Evolutionary conservation across 139 green algal genomes (phyloP).

Genomic region (Micractinium conductrix): DNA sequence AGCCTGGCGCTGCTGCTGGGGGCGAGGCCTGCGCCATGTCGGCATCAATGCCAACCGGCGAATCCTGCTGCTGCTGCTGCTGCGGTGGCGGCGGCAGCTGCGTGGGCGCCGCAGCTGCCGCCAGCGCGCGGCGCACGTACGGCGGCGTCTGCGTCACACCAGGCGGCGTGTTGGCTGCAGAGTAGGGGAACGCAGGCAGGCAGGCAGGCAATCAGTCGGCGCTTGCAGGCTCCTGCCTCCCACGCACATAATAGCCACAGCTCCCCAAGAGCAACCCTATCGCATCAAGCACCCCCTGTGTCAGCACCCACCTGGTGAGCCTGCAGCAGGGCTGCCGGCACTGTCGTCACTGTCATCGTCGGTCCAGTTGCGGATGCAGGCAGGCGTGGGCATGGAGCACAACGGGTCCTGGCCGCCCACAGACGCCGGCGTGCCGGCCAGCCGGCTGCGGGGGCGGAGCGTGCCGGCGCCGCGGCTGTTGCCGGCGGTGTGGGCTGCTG

Average conservation of each 20-base stretch:
- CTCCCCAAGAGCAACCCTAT: too few species aligned
- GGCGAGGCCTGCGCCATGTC: background rate
- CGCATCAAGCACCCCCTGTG: too few species aligned
- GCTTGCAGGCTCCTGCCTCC: too few species aligned
- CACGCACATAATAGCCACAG: too few species aligned
- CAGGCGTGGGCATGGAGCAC: constrained; percentile 9
- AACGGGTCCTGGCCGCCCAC: background rate
- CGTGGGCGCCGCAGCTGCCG: background rate
- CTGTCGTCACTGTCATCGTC: constrained; percentile 19
- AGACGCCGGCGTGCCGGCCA: background rate
- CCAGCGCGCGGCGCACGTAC: background rate
- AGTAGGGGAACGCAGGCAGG: background rate
- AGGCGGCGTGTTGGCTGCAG: background rate
- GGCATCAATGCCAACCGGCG: too few species aligned
- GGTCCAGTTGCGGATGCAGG: constrained; percentile 22
- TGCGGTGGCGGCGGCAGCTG: background rate
- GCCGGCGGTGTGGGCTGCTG: background rate
- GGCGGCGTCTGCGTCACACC: constrained; percentile 16
- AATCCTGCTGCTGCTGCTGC: background rate
- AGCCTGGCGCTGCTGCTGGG: background rate
- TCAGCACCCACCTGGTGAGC: too few species aligned
- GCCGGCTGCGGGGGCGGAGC: background rate
- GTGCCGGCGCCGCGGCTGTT: background rate
- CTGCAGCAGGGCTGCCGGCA: too few species aligned
- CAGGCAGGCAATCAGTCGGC: background rate